Percentiles rank a stretch among this genome's conserved stretches.
These are phyloP conservation scores for Tulasnella sp. DNA, from an alignment of 768 basidiomycete genomes.

Conservation along the genomic window DNA sequence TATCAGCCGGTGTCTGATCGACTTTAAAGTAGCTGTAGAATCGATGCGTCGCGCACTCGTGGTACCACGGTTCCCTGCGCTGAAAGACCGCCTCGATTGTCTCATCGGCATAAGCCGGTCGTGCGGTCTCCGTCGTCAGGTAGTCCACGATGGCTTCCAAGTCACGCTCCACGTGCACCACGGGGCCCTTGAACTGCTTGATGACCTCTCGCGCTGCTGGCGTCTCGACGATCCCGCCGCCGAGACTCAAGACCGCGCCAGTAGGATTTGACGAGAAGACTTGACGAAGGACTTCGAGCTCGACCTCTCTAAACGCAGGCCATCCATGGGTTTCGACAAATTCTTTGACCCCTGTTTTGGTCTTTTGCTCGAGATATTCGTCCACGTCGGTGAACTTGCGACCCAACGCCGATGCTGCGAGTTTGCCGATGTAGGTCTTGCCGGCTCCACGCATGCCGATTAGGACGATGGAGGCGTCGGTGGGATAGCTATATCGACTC, in stretches of 20 bases:
- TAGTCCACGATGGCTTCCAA: conserved; percentile 73
- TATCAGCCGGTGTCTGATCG: not conserved
- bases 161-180: conserved; percentile 76
- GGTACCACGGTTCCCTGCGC: conserved; percentile 78
- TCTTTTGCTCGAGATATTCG: conserved; percentile 53
- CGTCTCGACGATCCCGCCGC: conserved; percentile 90
- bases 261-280: conserved; percentile 46
- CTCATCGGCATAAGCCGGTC: conserved; percentile 79
- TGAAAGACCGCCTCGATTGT: conserved; percentile 71
- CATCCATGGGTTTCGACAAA: conserved; percentile 80
- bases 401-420: conserved; percentile 61
- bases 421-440: conserved; percentile 75
- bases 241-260: conserved; percentile 74
- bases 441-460: conserved; percentile 97
- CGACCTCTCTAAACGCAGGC: conserved; percentile 78
- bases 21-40: conserved; percentile 60
- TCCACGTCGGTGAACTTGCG: conserved; percentile 83
- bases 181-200: conserved; percentile 48
- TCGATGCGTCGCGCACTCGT: conserved; percentile 67
- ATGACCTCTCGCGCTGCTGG: conserved; percentile 61
- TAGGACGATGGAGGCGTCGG: conserved; percentile 51
- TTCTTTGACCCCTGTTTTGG: conserved; percentile 49
- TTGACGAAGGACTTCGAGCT: conserved; percentile 55
- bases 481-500: conserved; percentile 33
- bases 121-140: conserved; percentile 57